These are phyloP conservation scores for Closterium sp. DNA, from an alignment of 139 green algal genomes.

Conservation along the genomic window DNA sequence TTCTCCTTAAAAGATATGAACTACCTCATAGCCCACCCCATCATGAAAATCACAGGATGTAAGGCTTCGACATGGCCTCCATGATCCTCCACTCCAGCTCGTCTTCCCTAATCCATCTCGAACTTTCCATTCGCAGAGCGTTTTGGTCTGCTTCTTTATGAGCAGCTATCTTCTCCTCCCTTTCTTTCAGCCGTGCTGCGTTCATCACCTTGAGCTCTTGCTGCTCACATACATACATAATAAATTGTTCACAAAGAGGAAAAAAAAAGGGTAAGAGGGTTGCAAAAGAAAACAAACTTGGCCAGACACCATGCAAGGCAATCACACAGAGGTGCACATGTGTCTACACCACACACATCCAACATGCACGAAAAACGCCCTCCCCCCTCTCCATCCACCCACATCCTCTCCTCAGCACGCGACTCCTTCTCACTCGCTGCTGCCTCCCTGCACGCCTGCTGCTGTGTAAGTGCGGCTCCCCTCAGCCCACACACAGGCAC, in stretches of 20 bases:
- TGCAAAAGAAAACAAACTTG: no score
- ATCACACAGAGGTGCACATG: no score
- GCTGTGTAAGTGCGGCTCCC: neutral
- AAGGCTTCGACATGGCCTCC: neutral
- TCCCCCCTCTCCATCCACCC: no score
- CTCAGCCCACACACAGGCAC: no score
- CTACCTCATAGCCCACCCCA: no score
- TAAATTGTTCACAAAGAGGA: no score
- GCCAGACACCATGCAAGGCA: no score
- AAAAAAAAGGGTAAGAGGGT: no score
- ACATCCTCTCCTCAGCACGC: neutral
- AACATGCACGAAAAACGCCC: no score
- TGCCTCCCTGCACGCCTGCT: neutral
- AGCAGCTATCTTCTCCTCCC: neutral
- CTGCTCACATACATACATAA: neutral
- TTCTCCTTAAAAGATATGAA: no score
- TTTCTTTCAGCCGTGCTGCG: neutral
- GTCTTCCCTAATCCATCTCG: neutral
- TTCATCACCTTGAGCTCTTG: neutral
- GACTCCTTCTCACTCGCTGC: neutral
- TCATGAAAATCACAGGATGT: no score
- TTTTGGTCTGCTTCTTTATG: neutral
- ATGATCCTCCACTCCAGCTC: neutral
- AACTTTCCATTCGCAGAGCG: neutral
- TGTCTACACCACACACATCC: no score